Base-by-base conservation (phyloP, 1,284 basidiomycete genomes). In the Ceratobasidium sp. region DNA sequence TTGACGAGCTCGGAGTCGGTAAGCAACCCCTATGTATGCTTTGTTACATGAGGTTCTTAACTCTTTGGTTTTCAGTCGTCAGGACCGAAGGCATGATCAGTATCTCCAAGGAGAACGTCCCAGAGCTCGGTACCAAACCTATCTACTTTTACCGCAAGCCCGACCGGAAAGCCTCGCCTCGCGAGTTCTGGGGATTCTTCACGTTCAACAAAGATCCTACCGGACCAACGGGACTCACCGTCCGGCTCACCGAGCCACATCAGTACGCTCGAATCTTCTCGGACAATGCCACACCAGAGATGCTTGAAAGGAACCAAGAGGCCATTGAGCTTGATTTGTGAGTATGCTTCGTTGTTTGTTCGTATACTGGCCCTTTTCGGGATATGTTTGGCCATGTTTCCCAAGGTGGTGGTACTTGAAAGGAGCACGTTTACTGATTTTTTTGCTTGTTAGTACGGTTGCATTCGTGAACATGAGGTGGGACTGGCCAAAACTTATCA, bases 101-200 rank as follows among this genome's bases (percentile, higher is more conserved):
- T 26, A 35, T 69, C 49, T n/a, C 21, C 16, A 57, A 57, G 47
- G 4, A 43, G 9, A 16, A 69, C 43, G 38, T 41, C 23, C 66
- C 66, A 13, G 66, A 69, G 35, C 54, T 69, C 13, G 66, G 66
- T 28, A 69, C 66, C 18, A 52, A 54, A 7, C 66, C 54, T 3
- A 6, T 67, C 5, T 67, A 54, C 35, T 54, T 69, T 49, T 55
- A 43, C 52, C 54, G 66, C 28, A 69, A 58, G n/a, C n/a, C 41
- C 5, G 47, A 41, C 35, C 18, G n/a, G 47, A 43, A n/a, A 2
- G 49, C 41, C 26, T 28, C 52, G 8, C 41, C 52, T 9, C 52
- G 52, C 38, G 52, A 69, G 54, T 69, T 57, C 35, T 69, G 66
- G 66, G 66, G 66, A 21, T 69, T 69, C 54, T 58, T 21, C 26